A percentile compares a stretch with the other conserved stretches of the same genome.
Conservation (phyloP, 305 asterid genomes). For the Fraxinus albicans region DNA sequence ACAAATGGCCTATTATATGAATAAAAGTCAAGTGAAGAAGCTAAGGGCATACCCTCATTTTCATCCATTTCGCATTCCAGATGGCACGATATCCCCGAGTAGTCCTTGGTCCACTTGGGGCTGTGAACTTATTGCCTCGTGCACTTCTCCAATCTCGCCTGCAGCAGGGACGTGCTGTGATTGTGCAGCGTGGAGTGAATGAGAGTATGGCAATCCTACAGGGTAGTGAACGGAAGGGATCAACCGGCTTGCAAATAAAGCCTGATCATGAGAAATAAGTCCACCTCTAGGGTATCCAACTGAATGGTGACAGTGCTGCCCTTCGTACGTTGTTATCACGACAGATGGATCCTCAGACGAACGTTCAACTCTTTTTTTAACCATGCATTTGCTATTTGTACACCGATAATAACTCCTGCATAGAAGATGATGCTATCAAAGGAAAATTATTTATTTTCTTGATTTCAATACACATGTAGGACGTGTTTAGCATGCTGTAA, state of each 20-base stretch:
- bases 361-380: constrained; percentile 82
- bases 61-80: constrained; percentile 49
- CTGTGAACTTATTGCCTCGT: constrained; percentile 22
- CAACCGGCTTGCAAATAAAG: constrained; percentile 29
- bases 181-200: neutral
- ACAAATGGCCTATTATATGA: neutral
- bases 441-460: neutral
- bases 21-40: neutral
- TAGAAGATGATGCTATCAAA: neutral
- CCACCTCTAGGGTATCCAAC: constrained; percentile 64
- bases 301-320: constrained; percentile 82
- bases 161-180: constrained; percentile 8
- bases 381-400: constrained; percentile 86
- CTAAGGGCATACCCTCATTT: constrained; percentile 26
- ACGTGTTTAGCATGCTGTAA: too few relatives aligned
- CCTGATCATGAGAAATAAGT: constrained; percentile 31
- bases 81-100: constrained; percentile 80
- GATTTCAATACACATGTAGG: neutral
- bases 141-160: constrained; percentile 14
- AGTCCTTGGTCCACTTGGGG: constrained; percentile 53
- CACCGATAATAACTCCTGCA: constrained; percentile 90
- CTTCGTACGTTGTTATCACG: constrained; percentile 89
- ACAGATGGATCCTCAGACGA: constrained; percentile 71
- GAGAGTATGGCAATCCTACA: constrained; percentile 29
- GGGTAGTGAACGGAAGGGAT: constrained; percentile 32